phyloP scores from a whole-genome alignment of 1,139 yeast genomes.

The Groenewaldozyma sp. region DNA sequence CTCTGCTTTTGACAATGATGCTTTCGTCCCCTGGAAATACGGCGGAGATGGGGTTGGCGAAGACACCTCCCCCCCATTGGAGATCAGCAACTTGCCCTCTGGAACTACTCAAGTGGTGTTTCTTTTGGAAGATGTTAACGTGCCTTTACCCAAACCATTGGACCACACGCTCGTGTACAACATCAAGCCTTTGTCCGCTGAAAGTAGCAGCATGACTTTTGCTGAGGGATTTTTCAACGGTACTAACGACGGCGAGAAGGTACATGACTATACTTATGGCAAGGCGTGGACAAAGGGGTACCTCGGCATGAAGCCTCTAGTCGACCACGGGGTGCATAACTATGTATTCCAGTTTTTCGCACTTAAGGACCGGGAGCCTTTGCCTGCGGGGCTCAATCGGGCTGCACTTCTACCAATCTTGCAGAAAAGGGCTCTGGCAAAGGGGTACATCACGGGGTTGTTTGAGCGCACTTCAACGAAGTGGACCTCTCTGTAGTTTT shows the following conservation, averaged over 20 bases:
- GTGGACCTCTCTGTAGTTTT: too few species aligned
- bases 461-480: conserved; percentile 16
- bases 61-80: conserved; percentile 13
- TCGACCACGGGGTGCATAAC: conserved; percentile 18
- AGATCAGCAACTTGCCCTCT: conserved; percentile 12
- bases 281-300: conserved; percentile 11
- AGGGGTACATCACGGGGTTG: conserved; percentile 14
- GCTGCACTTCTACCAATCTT: conserved; percentile 7
- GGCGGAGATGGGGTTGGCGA: conserved; percentile 13
- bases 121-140: conserved; percentile 16
- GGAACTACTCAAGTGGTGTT: conserved; percentile 12
- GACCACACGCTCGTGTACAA: conserved; percentile 14
- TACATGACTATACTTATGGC: conserved; percentile 10
- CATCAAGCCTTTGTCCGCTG: conserved; percentile 5
- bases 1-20: conserved; percentile 12
- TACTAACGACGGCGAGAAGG: background rate
- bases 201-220: too few species aligned
- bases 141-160: conserved; percentile 16
- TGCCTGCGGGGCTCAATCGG: conserved; percentile 4
- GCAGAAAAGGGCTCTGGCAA: conserved; percentile 12
- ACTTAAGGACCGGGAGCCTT: conserved; percentile 8
- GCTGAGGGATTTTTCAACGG: conserved; percentile 12
- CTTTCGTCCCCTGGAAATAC: conserved; percentile 15
- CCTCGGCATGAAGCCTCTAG: conserved; percentile 16
- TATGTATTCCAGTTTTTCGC: conserved; percentile 17